These are phyloP conservation scores for Fragaria iinumae DNA, from an alignment of 306 rosid genomes.

Conservation along the genomic window DNA sequence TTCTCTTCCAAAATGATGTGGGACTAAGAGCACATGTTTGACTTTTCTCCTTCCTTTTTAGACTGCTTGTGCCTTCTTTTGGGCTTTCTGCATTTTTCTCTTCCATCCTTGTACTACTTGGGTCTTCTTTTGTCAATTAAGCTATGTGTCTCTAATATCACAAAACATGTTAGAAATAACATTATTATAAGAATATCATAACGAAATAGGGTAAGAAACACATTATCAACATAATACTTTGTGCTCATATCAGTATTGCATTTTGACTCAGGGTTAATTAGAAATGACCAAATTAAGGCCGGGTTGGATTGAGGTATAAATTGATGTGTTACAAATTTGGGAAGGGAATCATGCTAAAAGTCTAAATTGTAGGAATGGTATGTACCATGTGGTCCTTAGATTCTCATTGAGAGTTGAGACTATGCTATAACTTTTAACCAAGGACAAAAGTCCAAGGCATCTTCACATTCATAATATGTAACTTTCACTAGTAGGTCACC, in stretches of 20 bases:
- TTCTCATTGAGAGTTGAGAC: background rate
- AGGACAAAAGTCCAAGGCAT: background rate
- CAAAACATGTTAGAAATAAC: too few relatives aligned
- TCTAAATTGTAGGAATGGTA: background rate
- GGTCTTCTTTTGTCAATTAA: too few relatives aligned
- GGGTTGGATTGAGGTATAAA: background rate
- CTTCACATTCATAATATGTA: background rate
- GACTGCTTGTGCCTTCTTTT: too few relatives aligned
- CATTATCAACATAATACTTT: too few relatives aligned
- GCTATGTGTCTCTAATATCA: too few relatives aligned
- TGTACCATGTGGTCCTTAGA: background rate
- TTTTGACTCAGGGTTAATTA: background rate
- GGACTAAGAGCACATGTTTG: too few relatives aligned
- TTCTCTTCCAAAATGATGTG: too few relatives aligned
- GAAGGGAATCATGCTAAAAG: background rate
- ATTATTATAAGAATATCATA: too few relatives aligned
- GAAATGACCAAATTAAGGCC: background rate
- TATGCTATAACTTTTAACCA: background rate
- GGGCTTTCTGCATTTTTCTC: too few relatives aligned
- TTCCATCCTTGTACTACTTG: too few relatives aligned
- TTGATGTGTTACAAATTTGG: background rate
- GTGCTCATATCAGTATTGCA: background rate
- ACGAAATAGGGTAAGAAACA: too few relatives aligned
- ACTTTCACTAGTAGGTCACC: background rate
- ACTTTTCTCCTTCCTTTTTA: too few relatives aligned